Base-by-base conservation (phyloP, 2,329 filamentous ascomycete genomes). In the Didymella segeticola region DNA sequence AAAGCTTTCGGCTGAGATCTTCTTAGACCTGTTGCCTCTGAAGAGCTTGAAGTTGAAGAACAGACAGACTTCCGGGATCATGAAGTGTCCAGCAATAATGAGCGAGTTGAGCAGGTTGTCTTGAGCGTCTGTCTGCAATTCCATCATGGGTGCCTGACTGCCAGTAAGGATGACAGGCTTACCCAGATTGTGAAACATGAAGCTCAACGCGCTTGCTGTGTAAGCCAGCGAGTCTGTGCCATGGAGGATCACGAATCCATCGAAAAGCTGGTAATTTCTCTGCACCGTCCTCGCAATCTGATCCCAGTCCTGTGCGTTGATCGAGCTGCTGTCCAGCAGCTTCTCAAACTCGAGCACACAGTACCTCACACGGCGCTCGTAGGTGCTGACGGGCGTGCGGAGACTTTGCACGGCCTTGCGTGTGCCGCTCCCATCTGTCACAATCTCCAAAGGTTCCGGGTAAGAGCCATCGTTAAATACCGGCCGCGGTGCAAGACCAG, bases 21-120 rank as follows among this genome's bases (percentile, higher is more conserved):
- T 97, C 58, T 90, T 95, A 9, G 90, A 87, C 55, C 93, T 82
- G 75, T 96, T 96, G 14, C 93, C 93, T 22, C 93, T 86, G 77
- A 93, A 96, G 17, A 97, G 83, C 62, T 88, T 91, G 78, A 96
- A 90, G 75, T 95, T 91, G 81, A 97, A 97, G 79, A 96, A 96
- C 29, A 97, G 82, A 71, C 91, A 93, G 47, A 97, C 93, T 73
- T 96, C 93, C 0, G 93, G 92, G 53, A 97, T 91, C 78, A 91
- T 89, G 70, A 96, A 96, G 56, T 95, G 95, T 27, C 91, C 91
- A 3, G 93, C 93, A 50, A 96, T 89, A 69, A 96, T 91, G 68
- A 96, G 82, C 1, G 91, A 93, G 17, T 90, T 90, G 5, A 96
- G 83, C 11, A 97, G 83, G 68, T 96, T 97, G 77, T 96, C 92